Base-by-base conservation (phyloP, 1,139 yeast genomes). In the Sugiyamaella castrensis region DNA sequence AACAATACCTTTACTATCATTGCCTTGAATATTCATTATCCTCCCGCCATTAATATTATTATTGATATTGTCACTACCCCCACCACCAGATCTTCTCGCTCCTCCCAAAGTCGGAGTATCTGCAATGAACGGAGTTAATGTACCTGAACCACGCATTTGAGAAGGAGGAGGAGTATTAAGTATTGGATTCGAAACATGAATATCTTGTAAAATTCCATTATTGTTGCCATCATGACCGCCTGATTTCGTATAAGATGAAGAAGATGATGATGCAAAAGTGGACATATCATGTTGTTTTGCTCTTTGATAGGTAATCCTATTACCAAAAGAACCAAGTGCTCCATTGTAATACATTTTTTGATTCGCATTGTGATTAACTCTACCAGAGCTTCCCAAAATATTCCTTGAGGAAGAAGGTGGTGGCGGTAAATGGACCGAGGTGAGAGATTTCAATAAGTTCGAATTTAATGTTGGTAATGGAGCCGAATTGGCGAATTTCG, bases 341-440 rank as follows among this genome's bases (percentile, higher is more conserved):
- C 15, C 44, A 37, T 46, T 6, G 30, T 8, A 36, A 24, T 30
- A 16, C 24, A 19, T 19, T 19, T 19, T 19, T 5, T 19, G 24
- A 19, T 19, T 26, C 6, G 5, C 34, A 31, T 31, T n/a, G 5
- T 31, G 34, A 31, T 6, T 13, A 2, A n/a, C 15, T 31, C 34
- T 6, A 31, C 13, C 34, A 31, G 34, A 13, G 6, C 13, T 31
- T 31, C 12, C 15, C 8, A 12, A 12, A 15, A 37, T 37, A 24
- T 37, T 30, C 9, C 47, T 13, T 2, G 47, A 37, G 16, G 33
- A 56, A n/a, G 71, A 60, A 6, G 75, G 74, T 1, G 75, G 75
- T 9, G 75, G 75, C 11, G 75, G 76, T 28, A 72, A 65, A 49
- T 72, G 73, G 24, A 72, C 74, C 29, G 75, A 71, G 13, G 71